Conservation (phyloP, 768 basidiomycete genomes). For the Hirschioporus abietinus region DNA sequence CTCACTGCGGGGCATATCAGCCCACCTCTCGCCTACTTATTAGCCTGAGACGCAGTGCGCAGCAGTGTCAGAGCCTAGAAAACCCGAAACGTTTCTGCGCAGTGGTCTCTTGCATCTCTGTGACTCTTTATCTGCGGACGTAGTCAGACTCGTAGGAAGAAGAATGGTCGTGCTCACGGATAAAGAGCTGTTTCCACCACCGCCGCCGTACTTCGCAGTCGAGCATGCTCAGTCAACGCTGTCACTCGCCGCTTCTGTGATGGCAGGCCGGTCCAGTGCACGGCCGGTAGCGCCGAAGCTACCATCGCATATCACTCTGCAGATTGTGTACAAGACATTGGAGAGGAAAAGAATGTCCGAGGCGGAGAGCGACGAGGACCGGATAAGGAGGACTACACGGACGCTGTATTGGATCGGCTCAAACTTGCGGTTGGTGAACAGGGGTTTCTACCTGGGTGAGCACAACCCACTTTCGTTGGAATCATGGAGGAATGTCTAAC, state of each 20-base stretch:
- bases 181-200: conserved; percentile 22
- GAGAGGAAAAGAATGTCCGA: conserved; percentile 29
- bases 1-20: not conserved
- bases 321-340: conserved; percentile 64
- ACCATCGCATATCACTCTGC: conserved; percentile 61
- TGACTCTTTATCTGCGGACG: too few relatives aligned
- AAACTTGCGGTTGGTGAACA: conserved; percentile 58
- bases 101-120: too few relatives aligned
- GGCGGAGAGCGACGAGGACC: conserved; percentile 33
- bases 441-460: conserved; percentile 58
- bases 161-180: not conserved
- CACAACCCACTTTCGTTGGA: not conserved
- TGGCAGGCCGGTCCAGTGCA: conserved; percentile 4
- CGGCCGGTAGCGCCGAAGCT: conserved; percentile 29
- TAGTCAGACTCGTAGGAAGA: too few relatives aligned
- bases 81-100: too few relatives aligned
- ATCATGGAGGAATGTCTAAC: not conserved
- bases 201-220: conserved; percentile 30
- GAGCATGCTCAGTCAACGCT: conserved; percentile 27
- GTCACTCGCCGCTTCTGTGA: conserved; percentile 16
- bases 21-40: too few relatives aligned
- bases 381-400: conserved; percentile 51
- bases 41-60: too few relatives aligned
- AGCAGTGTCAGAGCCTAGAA: too few relatives aligned
- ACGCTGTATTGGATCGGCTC: conserved; percentile 67